phyloP scores from a whole-genome alignment of 2,329 filamentous ascomycete genomes.

The Fusarium denticulatum region DNA sequence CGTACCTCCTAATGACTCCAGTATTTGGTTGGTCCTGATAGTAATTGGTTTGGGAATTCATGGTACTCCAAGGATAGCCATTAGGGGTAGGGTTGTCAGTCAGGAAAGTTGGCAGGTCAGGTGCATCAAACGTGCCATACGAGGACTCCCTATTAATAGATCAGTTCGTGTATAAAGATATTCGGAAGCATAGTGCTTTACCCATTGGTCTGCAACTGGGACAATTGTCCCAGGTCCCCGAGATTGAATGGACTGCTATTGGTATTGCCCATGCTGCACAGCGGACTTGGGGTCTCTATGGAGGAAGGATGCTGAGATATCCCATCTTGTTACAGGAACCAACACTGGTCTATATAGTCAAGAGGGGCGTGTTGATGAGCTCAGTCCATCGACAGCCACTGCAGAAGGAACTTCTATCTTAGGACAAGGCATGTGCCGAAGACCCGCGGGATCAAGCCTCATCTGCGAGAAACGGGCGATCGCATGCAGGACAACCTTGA shows the following conservation, averaged over 20 bases:
- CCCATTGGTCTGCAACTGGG: conserved; percentile 40
- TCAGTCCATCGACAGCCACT: conserved; percentile 12
- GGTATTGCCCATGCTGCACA: conserved; percentile 36
- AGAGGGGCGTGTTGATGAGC: neutral
- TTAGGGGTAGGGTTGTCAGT: conserved; percentile 60
- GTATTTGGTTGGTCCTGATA: conserved; percentile 61
- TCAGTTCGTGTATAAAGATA: conserved; percentile 8
- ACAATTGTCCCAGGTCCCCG: conserved; percentile 26
- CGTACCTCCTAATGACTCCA: conserved; percentile 64
- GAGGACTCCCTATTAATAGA: conserved; percentile 48
- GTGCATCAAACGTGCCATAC: conserved; percentile 53
- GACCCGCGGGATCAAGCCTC: conserved; percentile 23
- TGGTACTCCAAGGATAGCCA: conserved; percentile 63
- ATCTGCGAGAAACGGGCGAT: conserved; percentile 8
- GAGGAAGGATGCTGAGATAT: neutral
- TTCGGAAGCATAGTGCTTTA: neutral
- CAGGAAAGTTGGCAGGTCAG: conserved; percentile 55
- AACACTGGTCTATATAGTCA: conserved; percentile 30
- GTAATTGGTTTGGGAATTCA: conserved; percentile 59
- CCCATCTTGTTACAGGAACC: neutral
- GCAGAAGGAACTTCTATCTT: neutral
- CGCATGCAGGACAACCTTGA: neutral
- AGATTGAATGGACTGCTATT: conserved; percentile 28
- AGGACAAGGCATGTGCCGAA: conserved; percentile 21
- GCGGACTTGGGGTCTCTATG: neutral